A percentile compares a stretch with the other conserved stretches of the same genome.
These are phyloP conservation scores for Solanum paucissectum DNA, from an alignment of 257 asterid species.

Conservation along the genomic window DNA sequence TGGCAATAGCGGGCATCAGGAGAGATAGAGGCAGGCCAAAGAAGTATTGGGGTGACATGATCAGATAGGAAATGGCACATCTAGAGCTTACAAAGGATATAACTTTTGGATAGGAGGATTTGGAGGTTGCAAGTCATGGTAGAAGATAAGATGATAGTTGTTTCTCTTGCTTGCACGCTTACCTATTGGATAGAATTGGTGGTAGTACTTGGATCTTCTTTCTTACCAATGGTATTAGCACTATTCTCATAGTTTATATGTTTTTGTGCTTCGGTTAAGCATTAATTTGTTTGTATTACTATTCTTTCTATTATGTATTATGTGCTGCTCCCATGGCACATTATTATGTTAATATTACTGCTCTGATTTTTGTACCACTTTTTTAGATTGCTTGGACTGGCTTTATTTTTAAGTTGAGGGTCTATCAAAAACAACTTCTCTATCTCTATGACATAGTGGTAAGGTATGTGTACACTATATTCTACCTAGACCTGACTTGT, in stretches of 20 bases:
- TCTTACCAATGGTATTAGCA: not conserved
- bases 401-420: not conserved
- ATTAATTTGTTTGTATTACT: too few species aligned
- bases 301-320: too few species aligned
- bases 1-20: too few species aligned
- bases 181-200: not conserved
- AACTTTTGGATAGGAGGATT: not conserved
- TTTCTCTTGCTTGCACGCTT: not conserved
- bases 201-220: not conserved
- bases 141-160: not conserved
- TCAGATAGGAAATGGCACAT: too few species aligned
- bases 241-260: not conserved
- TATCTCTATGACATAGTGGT: not conserved
- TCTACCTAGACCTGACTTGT: not conserved
- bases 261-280: not conserved
- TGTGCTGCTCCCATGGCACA: not conserved
- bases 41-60: not conserved
- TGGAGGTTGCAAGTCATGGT: not conserved
- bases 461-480: not conserved
- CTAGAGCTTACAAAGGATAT: too few species aligned
- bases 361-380: not conserved
- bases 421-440: not conserved
- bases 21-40: not conserved
- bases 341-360: not conserved
- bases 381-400: too few species aligned